Percentiles rank a stretch among this genome's conserved stretches.
These are phyloP conservation scores for Nothophoma quercina DNA, from an alignment of 2,329 filamentous ascomycete genomes.

Conservation along the genomic window DNA sequence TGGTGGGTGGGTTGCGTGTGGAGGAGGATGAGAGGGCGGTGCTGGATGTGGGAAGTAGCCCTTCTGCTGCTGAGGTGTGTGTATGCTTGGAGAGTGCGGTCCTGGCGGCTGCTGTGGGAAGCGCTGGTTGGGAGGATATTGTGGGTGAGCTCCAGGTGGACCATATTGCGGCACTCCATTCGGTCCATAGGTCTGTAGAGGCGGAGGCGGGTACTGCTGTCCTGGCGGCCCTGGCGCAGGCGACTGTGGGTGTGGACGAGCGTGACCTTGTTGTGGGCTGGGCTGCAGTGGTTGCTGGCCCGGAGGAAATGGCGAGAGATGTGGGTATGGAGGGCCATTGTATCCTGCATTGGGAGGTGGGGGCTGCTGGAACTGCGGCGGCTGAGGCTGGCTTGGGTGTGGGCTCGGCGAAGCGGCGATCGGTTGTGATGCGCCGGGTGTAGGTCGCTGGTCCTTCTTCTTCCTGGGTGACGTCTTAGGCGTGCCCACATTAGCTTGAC, in stretches of 20 bases:
- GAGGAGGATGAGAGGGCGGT: conserved; percentile 42
- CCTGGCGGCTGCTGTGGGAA: conserved; percentile 35
- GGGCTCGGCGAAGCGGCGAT: conserved; percentile 19
- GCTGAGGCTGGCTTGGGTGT: conserved; percentile 27
- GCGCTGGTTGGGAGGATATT: conserved; percentile 41
- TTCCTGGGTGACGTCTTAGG: conserved; percentile 39
- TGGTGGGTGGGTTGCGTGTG: conserved; percentile 44
- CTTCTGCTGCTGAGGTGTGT: conserved; percentile 42
- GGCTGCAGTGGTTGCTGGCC: conserved; percentile 43
- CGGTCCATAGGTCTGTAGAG: conserved; percentile 31
- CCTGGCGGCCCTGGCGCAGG: conserved; percentile 48
- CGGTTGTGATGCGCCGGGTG: conserved; percentile 31
- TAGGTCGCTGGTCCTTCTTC: conserved; percentile 30
- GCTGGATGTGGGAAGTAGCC: conserved; percentile 42
- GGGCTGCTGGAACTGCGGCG: conserved; percentile 30
- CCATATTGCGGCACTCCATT: conserved; percentile 39
- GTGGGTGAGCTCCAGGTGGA: conserved; percentile 39
- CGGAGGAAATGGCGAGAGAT: conserved; percentile 50
- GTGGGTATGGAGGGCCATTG: conserved; percentile 42
- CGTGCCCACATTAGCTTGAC: conserved; percentile 12
- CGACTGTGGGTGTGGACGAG: conserved; percentile 36
- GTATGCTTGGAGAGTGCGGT: conserved; percentile 44
- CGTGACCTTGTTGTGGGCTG: conserved; percentile 26
- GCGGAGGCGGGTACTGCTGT: conserved; percentile 41
- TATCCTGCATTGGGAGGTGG: conserved; percentile 38